Conservation (phyloP, 176 grass and related monocot species). For the Paspalum vaginatum region DNA sequence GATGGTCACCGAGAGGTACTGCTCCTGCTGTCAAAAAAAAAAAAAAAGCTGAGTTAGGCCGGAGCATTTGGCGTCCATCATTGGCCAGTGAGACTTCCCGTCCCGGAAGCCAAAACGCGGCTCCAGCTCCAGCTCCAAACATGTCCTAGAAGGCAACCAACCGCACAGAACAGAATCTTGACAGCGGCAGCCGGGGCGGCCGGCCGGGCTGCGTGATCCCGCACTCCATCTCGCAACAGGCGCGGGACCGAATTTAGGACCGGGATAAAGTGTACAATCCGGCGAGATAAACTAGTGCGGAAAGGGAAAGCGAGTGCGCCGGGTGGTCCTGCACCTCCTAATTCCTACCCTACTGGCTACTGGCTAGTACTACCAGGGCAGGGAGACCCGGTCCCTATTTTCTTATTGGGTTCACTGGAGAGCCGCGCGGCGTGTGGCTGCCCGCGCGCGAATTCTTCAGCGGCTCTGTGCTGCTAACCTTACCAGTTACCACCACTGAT, state of each 20-base stretch:
- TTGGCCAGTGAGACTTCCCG: neutral
- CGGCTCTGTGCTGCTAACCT: neutral
- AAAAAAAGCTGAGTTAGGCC: constrained; percentile 27
- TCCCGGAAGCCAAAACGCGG: neutral
- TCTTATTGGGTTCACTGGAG: neutral
- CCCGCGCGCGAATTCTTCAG: neutral
- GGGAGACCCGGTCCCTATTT: constrained; percentile 41
- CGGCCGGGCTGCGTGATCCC: neutral
- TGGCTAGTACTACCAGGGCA: neutral
- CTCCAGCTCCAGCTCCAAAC: no score
- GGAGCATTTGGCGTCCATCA: constrained; percentile 17
- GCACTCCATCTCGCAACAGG: constrained; percentile 11
- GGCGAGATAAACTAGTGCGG: constrained; percentile 6
- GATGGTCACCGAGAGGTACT: neutral
- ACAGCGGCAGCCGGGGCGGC: neutral
- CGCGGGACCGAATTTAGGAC: neutral
- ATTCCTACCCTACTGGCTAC: no score
- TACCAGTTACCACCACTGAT: neutral
- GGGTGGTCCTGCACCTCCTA: constrained; percentile 3
- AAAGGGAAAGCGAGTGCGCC: neutral
- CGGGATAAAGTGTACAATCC: neutral
- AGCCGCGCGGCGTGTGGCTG: no score
- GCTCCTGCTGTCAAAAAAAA: constrained; percentile 5
- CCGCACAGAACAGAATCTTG: constrained; percentile 15
- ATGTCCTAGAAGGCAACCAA: neutral